A percentile compares a stretch with the other conserved stretches of the same genome.
Conservation (phyloP, 1,284 basidiomycete species). For the Coniferiporia weirii region DNA sequence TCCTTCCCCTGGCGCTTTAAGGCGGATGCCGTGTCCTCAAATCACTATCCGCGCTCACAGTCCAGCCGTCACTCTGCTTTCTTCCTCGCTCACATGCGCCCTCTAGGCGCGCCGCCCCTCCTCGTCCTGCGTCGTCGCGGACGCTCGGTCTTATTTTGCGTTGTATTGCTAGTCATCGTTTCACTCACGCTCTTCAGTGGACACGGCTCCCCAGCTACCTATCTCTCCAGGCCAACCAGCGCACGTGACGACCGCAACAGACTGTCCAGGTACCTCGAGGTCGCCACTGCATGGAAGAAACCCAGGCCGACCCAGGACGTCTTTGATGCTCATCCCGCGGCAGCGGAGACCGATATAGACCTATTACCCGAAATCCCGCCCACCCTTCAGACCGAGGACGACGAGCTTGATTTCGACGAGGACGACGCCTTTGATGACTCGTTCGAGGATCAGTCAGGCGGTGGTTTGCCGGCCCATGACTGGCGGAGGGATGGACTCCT, state of each 20-base stretch:
- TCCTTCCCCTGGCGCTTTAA: too few species aligned
- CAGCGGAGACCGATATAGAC: neutral
- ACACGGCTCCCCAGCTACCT: neutral
- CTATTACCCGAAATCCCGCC: constrained; percentile 7
- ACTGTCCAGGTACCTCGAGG: constrained; percentile 9
- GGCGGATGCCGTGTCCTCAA: too few species aligned
- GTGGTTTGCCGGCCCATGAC: constrained; percentile 22
- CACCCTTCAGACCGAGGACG: constrained; percentile 4
- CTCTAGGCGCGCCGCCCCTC: neutral
- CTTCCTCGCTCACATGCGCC: neutral
- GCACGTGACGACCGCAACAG: neutral
- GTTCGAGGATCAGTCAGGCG: neutral
- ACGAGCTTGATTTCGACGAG: neutral
- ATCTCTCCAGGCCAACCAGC: neutral
- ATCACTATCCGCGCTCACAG: too few species aligned
- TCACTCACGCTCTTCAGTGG: constrained; percentile 4
- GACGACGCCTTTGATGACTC: neutral
- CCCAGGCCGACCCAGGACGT: constrained; percentile 1
- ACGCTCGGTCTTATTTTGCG: constrained; percentile 7
- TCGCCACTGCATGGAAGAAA: constrained; percentile 2
- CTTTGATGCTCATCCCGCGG: neutral
- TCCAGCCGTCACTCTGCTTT: neutral
- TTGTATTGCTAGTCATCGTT: neutral
- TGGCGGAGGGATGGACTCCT: constrained; percentile 28
- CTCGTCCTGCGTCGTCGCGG: constrained; percentile 7